Base-by-base conservation (phyloP, 257 asterid genomes). In the Leonotis leonurus region DNA sequence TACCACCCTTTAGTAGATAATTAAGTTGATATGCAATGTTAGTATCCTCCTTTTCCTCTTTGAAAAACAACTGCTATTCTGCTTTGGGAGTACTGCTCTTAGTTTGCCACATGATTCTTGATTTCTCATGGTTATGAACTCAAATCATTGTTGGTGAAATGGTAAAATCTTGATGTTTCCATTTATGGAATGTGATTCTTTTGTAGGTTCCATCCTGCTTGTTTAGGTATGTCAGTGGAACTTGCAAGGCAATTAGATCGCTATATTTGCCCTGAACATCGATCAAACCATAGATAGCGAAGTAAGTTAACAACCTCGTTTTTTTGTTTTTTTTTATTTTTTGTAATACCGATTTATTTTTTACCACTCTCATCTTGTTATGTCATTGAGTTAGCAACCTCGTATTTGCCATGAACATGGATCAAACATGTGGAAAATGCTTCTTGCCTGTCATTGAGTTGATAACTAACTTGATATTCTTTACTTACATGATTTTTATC, bases 171-270 rank as follows among this genome's bases (percentile, higher is more conserved):
- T 16, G 22, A 11, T 66, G 40, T 8, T 67, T 27, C 5, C 9
- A n/a, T 39, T 41, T 13, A 55, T 70, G 25, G 46, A 18, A 4
- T 11, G 16, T 3, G 48, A 56, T 56, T 29, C 41, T 18, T 56
- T 55, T 49, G 57, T 60, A 85, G 96, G 96, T 87, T 71, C 64
- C 95, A 87, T 81, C 95, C 95, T 11, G 77, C 72, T 53, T 87
- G 95, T 76, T 71, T 85, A 33, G 83, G 75, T 6, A 63, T 85
- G 90, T 77, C 81, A 8, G 40, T 60, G 51, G 87, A 82, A 49
- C 77, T 82, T 56, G 81, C 85, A 11, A 84, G 75, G 66, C 73
- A 60, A 48, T 13, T 78, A 41, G 86, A 72, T 25, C 69, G 69
- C 22, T 84, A 78, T 56, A 48, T 78, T 64, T 87, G 95, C 73